Percentiles rank a stretch among this genome's conserved stretches.
Evolutionary conservation across 345 rosid genomes (phyloP).

Genomic region (Citrus maxima): DNA sequence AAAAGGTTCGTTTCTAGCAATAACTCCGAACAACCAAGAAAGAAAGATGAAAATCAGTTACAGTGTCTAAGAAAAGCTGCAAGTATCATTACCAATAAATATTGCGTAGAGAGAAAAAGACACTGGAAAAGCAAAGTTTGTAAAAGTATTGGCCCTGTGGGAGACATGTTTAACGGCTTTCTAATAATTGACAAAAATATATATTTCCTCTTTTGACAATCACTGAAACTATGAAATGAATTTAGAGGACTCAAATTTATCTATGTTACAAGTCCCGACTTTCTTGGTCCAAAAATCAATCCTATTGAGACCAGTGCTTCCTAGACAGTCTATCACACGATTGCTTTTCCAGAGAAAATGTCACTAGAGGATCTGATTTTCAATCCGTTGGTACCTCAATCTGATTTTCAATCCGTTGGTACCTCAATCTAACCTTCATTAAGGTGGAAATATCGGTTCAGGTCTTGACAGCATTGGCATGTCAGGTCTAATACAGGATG

Average conservation of each 20-base stretch:
- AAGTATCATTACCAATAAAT: no score
- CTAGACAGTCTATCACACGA: neutral
- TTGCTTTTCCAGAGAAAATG: neutral
- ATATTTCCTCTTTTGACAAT: neutral
- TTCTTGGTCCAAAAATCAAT: conserved; percentile 18
- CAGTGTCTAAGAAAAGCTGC: no score
- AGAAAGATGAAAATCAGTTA: no score
- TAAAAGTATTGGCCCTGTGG: no score
- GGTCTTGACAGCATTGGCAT: conserved; percentile 2
- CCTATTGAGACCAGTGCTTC: neutral
- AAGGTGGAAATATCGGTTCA: neutral
- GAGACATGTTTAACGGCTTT: neutral
- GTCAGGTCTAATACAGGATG: neutral
- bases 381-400: neutral
- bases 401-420: neutral
- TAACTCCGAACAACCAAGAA: no score
- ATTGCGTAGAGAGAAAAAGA: no score
- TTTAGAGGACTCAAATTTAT: conserved; percentile 12
- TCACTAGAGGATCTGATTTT: neutral
- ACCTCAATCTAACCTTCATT: neutral
- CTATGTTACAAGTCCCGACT: conserved; percentile 31
- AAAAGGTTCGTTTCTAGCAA: neutral
- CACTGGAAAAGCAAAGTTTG: no score
- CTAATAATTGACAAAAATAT: neutral
- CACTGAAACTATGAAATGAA: neutral